phyloP scores from a whole-genome alignment of 441 rosid genomes.

The Flueggea neowawraea region DNA sequence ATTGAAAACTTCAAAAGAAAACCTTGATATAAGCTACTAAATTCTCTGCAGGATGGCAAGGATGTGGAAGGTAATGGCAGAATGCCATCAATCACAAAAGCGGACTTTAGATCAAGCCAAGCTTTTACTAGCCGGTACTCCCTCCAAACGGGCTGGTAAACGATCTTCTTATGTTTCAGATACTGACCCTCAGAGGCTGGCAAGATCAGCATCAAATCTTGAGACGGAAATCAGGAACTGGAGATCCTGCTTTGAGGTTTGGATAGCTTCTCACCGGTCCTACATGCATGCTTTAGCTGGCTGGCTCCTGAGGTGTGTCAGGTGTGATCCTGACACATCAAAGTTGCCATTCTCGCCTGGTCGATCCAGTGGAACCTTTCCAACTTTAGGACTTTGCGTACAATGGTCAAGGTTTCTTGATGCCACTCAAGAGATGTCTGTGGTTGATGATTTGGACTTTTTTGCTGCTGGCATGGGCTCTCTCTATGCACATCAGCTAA shows the following conservation, averaged over 20 bases:
- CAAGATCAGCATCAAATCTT: constrained; percentile 72
- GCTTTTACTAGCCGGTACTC: constrained; percentile 76
- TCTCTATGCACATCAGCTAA: constrained; percentile 62
- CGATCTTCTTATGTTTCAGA: constrained; percentile 47
- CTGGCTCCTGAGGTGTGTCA: constrained; percentile 82
- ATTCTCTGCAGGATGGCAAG: constrained; percentile 51
- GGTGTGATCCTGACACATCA: constrained; percentile 64
- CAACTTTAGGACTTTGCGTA: constrained; percentile 71
- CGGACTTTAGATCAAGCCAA: constrained; percentile 90
- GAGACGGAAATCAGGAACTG: constrained; percentile 87
- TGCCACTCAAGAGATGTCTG: constrained; percentile 51
- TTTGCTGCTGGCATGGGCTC: constrained; percentile 97
- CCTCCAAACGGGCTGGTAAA: constrained; percentile 62
- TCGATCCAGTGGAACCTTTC: constrained; percentile 59
- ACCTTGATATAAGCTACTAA: not conserved
- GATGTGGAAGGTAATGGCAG: constrained; percentile 99
- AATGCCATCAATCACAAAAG: constrained; percentile 81
- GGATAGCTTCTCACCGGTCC: constrained; percentile 90
- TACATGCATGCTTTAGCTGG: constrained; percentile 78
- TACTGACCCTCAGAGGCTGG: constrained; percentile 68
- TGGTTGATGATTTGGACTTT: constrained; percentile 80
- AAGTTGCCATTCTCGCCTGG: constrained; percentile 51
- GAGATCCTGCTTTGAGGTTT: constrained; percentile 80
- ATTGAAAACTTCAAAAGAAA: too few relatives aligned
- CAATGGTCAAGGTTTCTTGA: constrained; percentile 84